Evolutionary conservation across 352 stramenopile species (phyloP).

Genomic region (Pythium monospermum): DNA sequence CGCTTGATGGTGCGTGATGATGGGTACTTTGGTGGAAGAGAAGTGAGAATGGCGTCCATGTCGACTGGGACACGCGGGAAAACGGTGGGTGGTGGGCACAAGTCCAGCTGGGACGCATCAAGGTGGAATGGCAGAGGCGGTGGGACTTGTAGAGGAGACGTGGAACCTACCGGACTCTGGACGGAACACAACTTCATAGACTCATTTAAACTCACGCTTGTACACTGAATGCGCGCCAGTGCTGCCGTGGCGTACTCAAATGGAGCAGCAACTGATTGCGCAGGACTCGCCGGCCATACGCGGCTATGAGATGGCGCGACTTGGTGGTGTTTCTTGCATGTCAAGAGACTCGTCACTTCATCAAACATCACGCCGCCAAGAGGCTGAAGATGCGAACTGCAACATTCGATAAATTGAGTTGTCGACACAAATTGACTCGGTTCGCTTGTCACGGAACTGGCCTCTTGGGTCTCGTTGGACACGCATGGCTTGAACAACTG

Average conservation of each 20-base stretch:
- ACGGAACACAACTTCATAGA: background rate
- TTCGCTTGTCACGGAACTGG: background rate
- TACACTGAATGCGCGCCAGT: background rate
- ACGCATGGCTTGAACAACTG: conserved; percentile 28
- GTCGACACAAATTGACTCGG: conserved; percentile 24
- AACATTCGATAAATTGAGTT: conserved; percentile 39
- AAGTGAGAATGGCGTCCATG: conserved; percentile 1
- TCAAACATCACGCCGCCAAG: background rate
- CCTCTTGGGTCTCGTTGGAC: too few relatives aligned
- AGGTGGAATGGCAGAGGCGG: too few relatives aligned
- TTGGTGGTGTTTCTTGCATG: too few relatives aligned
- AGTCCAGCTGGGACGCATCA: background rate
- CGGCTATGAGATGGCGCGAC: background rate
- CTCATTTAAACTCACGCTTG: background rate
- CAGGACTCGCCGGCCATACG: background rate
- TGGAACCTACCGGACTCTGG: background rate
- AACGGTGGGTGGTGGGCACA: conserved; percentile 4
- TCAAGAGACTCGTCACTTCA: background rate
- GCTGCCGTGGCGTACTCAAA: background rate
- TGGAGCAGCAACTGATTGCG: too few relatives aligned
- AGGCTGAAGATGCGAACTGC: conserved; percentile 20
- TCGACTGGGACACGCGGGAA: conserved; percentile 6
- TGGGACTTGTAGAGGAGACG: too few relatives aligned
- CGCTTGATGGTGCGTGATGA: background rate
- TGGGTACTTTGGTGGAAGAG: background rate